Evolutionary conservation across 331 rosid genomes (phyloP), one percentile per base, ranked within the genome.

Genomic region (Rhamnella rubrinervis): DNA sequence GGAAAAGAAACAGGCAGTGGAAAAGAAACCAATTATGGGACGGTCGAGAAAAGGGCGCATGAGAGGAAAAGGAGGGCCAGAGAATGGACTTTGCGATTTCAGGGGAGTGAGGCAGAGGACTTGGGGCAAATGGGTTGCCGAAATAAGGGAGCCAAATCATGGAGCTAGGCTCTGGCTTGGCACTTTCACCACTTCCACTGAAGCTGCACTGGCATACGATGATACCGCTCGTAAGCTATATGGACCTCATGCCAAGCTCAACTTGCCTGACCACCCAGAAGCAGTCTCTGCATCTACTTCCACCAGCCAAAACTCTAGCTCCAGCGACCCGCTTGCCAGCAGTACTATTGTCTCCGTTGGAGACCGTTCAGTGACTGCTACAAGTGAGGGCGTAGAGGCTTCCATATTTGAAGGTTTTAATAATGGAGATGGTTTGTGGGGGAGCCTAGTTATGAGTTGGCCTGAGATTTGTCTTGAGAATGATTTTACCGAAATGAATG

Each of bases 121-220:
- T 20, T 80, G 84, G 81, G 84, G 81, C 4, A 71, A 80, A 71
- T 80, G 84, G 84, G 81, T 80, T 40, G 78, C 81, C 8, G 81
- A 80, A 55, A 80, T 80, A 7, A 56, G 84, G 5, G 81, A 71
- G 49, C 81, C 74, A 9, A 71, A 80, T 51, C 67, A 78, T 2
- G 78, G 81, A 1, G 74, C 81, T 10, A 44, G 84, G 60, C 81
- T 80, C 1, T 75, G 84, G 78, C 75, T 80, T 5, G 84, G 84
- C 63, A 75, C 84, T 31, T 80, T 80, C 65, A 71, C 66, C 66
- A 75, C 81, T 11, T 66, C 84, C 4, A 62, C 57, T 7, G 84
- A 75, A 53, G 78, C 84, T 11, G 77, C 84, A 0, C 37, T 38
- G 5, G 81, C 78, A 35, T 80, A 80, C 13, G 84, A 80, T 57